Percentiles rank a stretch among this genome's conserved stretches.
phyloP scores from a whole-genome alignment of 1,284 basidiomycete genomes.

The Filobasidium uniguttulatum region DNA sequence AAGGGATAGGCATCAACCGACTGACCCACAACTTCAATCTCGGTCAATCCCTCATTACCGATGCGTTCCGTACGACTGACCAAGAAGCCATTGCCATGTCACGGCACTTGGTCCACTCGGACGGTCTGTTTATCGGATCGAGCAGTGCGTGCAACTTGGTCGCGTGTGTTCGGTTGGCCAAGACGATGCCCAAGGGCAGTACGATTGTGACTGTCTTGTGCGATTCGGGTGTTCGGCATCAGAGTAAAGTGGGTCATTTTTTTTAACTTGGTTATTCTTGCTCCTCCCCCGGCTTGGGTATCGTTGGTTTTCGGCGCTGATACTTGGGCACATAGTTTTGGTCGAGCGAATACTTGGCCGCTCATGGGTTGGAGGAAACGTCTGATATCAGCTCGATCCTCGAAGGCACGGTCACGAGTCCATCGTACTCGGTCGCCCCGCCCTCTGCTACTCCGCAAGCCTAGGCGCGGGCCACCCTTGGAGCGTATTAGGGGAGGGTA shows the following conservation, averaged over 20 bases:
- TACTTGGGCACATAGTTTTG: slow-evolving; percentile 41
- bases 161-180: slow-evolving; percentile 65
- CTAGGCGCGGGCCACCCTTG: too few relatives aligned
- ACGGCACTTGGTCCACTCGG: slow-evolving; percentile 68
- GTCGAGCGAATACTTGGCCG: slow-evolving; percentile 62
- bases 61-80: slow-evolving; percentile 76
- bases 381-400: slow-evolving; percentile 18
- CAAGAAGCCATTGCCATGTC: slow-evolving; percentile 86
- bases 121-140: slow-evolving; percentile 90
- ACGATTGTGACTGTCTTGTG: slow-evolving; percentile 80
- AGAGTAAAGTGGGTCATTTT: slow-evolving; percentile 59
- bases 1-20: slow-evolving; percentile 42
- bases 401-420: too few relatives aligned
- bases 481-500: too few relatives aligned
- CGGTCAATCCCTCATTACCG: slow-evolving; percentile 65
- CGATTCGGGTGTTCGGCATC: slow-evolving; percentile 70
- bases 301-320: background rate
- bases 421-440: too few relatives aligned
- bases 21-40: slow-evolving; percentile 70
- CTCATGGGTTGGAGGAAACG: slow-evolving; percentile 47
- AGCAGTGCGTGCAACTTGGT: slow-evolving; percentile 93
- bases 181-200: slow-evolving; percentile 48
- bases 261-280: background rate
- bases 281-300: background rate
- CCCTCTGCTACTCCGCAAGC: too few relatives aligned